These are phyloP conservation scores for Podospora didyma DNA, from an alignment of 495 filamentous ascomycete species.

Conservation along the genomic window DNA sequence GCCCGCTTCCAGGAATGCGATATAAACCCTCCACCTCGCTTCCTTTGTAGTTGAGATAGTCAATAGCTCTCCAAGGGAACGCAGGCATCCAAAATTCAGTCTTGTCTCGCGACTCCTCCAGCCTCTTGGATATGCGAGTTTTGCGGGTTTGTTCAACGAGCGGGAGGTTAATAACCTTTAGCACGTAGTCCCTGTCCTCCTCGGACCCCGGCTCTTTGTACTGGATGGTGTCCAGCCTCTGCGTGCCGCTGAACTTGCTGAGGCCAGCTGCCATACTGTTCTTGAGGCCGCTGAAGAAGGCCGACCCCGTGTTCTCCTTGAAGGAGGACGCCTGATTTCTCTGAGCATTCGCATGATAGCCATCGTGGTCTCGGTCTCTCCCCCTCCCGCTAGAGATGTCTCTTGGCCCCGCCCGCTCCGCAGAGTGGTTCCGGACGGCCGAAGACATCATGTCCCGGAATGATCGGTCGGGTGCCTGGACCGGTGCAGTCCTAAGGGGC, in stretches of 20 bases:
- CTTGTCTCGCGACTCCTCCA: conserved; percentile 83
- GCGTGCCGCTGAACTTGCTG: conserved; percentile 74
- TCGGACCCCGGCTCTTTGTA: conserved; percentile 60
- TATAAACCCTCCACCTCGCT: conserved; percentile 89
- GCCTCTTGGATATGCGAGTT: conserved; percentile 78
- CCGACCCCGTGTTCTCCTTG: conserved; percentile 61
- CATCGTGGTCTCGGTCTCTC: conserved; percentile 43
- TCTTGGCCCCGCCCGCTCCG: conserved; percentile 50
- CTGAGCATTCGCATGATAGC: conserved; percentile 14
- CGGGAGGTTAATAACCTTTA: conserved; percentile 73
- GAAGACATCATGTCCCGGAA: conserved; percentile 62
- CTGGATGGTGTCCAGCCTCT: conserved; percentile 64
- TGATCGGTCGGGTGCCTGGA: conserved; percentile 57
- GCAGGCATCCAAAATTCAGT: conserved; percentile 97
- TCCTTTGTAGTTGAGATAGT: conserved; percentile 88
- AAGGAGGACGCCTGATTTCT: conserved; percentile 45
- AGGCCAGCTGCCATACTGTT: conserved; percentile 71
- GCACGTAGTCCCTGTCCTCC: conserved; percentile 72
- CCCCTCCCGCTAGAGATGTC: conserved; percentile 34
- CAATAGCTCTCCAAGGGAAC: conserved; percentile 85
- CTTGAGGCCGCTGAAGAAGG: conserved; percentile 70
- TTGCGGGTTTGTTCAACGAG: conserved; percentile 79
- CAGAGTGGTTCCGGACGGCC: conserved; percentile 56
- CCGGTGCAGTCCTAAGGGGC: conserved; percentile 49
- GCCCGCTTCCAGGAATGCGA: conserved; percentile 77